A percentile compares a stretch with the other conserved stretches of the same genome.
Conservation (phyloP, 768 basidiomycete species). For the Neoboletus brunneissimus region DNA sequence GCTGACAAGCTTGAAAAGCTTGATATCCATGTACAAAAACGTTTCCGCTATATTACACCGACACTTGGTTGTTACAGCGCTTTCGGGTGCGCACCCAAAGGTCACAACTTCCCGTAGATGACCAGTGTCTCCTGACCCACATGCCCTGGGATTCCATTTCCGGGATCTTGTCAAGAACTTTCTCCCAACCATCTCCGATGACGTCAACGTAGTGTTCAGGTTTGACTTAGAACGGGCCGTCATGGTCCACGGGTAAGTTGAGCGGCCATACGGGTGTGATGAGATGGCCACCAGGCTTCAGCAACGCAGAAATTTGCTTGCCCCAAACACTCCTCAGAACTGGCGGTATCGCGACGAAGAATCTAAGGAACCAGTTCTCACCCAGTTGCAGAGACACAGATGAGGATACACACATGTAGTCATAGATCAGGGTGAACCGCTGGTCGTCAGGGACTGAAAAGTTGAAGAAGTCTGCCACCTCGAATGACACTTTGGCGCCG, state of each 20-base stretch:
- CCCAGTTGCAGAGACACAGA: background rate
- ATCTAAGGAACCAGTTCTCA: slow-evolving; percentile 3
- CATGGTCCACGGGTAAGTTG: slow-evolving; percentile 40
- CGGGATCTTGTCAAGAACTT: slow-evolving; percentile 46
- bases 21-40: background rate
- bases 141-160: slow-evolving; percentile 41
- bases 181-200: slow-evolving; percentile 50
- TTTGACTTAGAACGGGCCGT: slow-evolving; percentile 60
- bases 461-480: slow-evolving; percentile 20
- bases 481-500: slow-evolving; percentile 13
- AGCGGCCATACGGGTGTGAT: slow-evolving; percentile 62
- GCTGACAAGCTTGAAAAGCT: background rate
- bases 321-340: slow-evolving; percentile 54
- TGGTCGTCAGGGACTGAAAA: slow-evolving; percentile 13
- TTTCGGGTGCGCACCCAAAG: background rate
- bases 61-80: background rate
- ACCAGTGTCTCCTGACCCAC: slow-evolving; percentile 50
- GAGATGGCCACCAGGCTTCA: slow-evolving; percentile 62
- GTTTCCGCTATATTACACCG: background rate
- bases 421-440: slow-evolving; percentile 19
- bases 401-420: slow-evolving; percentile 8
- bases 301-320: slow-evolving; percentile 48
- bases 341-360: slow-evolving; percentile 72
- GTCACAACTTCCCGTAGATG: slow-evolving; percentile 29
- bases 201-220: slow-evolving; percentile 54